A percentile compares a stretch with the other conserved stretches of the same genome.
phyloP scores from a whole-genome alignment of 768 basidiomycete genomes.

The Boletus rubroflammeus region DNA sequence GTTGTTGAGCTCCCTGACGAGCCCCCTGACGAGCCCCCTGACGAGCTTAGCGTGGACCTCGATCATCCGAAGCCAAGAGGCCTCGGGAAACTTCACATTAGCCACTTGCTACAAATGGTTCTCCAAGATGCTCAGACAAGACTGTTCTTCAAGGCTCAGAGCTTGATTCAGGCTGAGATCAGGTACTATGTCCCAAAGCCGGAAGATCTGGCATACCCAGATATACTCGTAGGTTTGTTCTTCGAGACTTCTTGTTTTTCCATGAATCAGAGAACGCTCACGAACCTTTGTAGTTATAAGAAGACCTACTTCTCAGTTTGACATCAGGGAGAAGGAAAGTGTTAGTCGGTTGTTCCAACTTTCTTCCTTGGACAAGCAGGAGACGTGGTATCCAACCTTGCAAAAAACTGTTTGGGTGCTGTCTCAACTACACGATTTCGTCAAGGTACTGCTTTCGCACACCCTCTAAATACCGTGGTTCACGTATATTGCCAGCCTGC shows the following conservation, averaged over 20 bases:
- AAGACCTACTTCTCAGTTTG: constrained; percentile 40
- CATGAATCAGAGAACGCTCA: constrained; percentile 2
- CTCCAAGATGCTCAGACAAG: constrained; percentile 95
- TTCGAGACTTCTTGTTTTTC: not conserved
- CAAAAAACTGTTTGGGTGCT: constrained; percentile 89
- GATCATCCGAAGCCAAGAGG: constrained; percentile 37
- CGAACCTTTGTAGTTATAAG: constrained; percentile 38
- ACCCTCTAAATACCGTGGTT: not conserved
- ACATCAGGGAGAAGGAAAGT: constrained; percentile 65
- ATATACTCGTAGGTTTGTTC: constrained; percentile 65
- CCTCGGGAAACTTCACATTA: constrained; percentile 68
- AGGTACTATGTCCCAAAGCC: constrained; percentile 72
- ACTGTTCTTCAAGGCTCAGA: constrained; percentile 93
- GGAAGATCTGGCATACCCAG: constrained; percentile 85
- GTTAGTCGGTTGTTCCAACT: constrained; percentile 66
- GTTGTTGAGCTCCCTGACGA: constrained; percentile 41
- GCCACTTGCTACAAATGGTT: constrained; percentile 80
- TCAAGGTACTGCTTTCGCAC: constrained; percentile 59
- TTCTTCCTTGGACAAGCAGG: constrained; percentile 67
- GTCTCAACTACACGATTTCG: constrained; percentile 83
- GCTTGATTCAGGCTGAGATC: constrained; percentile 86
- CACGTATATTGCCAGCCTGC: constrained; percentile 56
- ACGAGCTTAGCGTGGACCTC: constrained; percentile 38
- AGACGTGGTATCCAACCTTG: constrained; percentile 91
- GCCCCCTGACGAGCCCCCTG: constrained; percentile 11